These are phyloP conservation scores for Ceratocystis colombiana DNA, from an alignment of 2,329 filamentous ascomycete genomes.

Conservation along the genomic window DNA sequence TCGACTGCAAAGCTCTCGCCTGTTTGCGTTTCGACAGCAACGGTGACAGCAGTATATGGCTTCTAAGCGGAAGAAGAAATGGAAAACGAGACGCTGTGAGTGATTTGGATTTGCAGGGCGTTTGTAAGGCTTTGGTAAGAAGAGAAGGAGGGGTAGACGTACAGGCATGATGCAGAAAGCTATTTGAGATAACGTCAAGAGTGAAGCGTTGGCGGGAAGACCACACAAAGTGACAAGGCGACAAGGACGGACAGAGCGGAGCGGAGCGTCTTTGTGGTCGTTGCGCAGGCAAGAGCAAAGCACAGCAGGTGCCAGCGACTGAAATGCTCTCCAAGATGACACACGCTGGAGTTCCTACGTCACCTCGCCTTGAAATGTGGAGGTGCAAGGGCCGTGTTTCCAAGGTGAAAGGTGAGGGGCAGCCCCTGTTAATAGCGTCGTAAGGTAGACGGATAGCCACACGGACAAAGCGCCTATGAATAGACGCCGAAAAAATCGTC, in stretches of 20 bases:
- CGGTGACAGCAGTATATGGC: constrained; percentile 87
- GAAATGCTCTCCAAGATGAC: background rate
- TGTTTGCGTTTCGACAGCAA: constrained; percentile 82
- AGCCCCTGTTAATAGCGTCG: background rate
- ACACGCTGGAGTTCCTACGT: background rate
- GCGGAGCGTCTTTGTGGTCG: background rate
- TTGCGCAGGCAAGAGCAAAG: background rate
- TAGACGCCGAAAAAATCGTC: background rate
- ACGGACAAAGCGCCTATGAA: background rate
- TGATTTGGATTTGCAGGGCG: background rate
- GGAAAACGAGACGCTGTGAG: background rate
- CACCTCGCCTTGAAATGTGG: constrained; percentile 6
- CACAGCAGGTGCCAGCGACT: background rate
- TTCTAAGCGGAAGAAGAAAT: constrained; percentile 38
- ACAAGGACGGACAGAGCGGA: background rate
- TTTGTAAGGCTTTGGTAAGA: background rate
- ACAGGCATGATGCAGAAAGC: background rate
- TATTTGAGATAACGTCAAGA: no score
- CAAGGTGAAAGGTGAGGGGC: constrained; percentile 1
- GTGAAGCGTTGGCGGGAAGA: no score
- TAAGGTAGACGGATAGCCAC: background rate
- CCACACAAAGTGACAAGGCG: no score
- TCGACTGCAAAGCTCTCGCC: constrained; percentile 84
- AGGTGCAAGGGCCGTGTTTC: constrained; percentile 4
- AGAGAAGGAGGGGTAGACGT: background rate